A percentile compares a stretch with the other conserved stretches of the same genome.
phyloP scores from a whole-genome alignment of 2,329 filamentous ascomycete species.

The Cercospora zeae-maydis region DNA sequence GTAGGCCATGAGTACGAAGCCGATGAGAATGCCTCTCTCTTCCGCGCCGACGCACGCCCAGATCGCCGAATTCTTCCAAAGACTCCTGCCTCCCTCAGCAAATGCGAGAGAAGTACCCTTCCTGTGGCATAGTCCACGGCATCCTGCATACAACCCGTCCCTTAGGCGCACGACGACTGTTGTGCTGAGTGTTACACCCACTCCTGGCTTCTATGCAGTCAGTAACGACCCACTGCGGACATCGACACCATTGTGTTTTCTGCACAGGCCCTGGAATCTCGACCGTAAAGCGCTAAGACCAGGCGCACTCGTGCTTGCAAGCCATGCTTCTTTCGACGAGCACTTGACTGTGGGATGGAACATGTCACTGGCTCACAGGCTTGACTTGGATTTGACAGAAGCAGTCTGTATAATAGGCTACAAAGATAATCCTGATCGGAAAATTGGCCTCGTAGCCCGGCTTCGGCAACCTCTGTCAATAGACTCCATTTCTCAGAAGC shows the following conservation, averaged over 20 bases:
- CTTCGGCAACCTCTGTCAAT: conserved; percentile 8
- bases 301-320: conserved; percentile 27
- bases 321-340: conserved; percentile 40
- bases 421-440: conserved; percentile 38
- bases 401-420: conserved; percentile 40
- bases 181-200: conserved; percentile 17
- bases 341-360: conserved; percentile 42
- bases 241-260: conserved; percentile 7
- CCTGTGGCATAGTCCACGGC: conserved; percentile 9
- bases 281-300: conserved; percentile 3
- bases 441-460: conserved; percentile 38
- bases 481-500: conserved; percentile 25
- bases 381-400: conserved; percentile 32
- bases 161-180: background rate
- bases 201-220: conserved; percentile 12
- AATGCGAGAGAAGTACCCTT: conserved; percentile 12
- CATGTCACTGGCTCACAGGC: conserved; percentile 31
- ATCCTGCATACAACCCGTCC: conserved; percentile 9
- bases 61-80: conserved; percentile 10
- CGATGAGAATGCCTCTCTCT: background rate
- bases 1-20: background rate
- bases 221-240: background rate
- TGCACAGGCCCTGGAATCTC: conserved; percentile 17
- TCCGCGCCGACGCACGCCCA: background rate
- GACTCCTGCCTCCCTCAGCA: conserved; percentile 4